A percentile compares a stretch with the other conserved stretches of the same genome.
These are phyloP conservation scores for Boletus rubroflammeus DNA, from an alignment of 768 basidiomycete species.

Conservation along the genomic window DNA sequence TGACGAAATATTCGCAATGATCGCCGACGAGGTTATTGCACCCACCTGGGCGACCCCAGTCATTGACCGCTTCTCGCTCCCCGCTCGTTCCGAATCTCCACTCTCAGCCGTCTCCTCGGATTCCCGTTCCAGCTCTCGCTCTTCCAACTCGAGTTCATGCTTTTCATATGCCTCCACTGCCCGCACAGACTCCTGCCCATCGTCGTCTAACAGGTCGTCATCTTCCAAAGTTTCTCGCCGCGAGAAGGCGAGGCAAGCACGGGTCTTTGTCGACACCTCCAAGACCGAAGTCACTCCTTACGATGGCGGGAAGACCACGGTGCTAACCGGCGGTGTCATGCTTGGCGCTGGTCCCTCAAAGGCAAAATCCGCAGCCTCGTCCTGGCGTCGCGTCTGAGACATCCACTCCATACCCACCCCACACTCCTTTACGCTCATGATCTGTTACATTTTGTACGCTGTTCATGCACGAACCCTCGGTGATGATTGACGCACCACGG, in stretches of 20 bases:
- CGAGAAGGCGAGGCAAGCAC: constrained; percentile 63
- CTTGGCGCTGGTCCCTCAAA: constrained; percentile 52
- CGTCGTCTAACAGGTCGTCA: constrained; percentile 38
- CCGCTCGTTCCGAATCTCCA: constrained; percentile 53
- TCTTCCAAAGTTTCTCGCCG: constrained; percentile 60
- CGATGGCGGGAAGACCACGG: constrained; percentile 85
- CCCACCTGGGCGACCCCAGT: constrained; percentile 70
- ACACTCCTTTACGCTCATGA: constrained; percentile 28
- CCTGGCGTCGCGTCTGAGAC: constrained; percentile 59
- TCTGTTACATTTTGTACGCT: constrained; percentile 19
- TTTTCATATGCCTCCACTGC: constrained; percentile 66
- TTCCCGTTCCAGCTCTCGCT: constrained; percentile 53
- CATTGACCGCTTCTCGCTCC: constrained; percentile 53
- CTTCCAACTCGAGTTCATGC: constrained; percentile 70
- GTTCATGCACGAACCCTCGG: constrained; percentile 22
- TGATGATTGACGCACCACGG: constrained; percentile 28
- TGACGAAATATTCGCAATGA: constrained; percentile 69
- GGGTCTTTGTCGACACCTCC: constrained; percentile 68
- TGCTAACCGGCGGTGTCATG: constrained; percentile 86
- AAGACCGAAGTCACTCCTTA: constrained; percentile 82
- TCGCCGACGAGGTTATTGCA: constrained; percentile 65
- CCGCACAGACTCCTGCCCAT: constrained; percentile 46
- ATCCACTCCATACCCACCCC: constrained; percentile 4
- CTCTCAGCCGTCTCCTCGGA: constrained; percentile 53
- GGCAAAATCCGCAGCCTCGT: constrained; percentile 32